phyloP scores from a whole-genome alignment of 768 basidiomycete species.

The Cystofilobasidium macerans region DNA sequence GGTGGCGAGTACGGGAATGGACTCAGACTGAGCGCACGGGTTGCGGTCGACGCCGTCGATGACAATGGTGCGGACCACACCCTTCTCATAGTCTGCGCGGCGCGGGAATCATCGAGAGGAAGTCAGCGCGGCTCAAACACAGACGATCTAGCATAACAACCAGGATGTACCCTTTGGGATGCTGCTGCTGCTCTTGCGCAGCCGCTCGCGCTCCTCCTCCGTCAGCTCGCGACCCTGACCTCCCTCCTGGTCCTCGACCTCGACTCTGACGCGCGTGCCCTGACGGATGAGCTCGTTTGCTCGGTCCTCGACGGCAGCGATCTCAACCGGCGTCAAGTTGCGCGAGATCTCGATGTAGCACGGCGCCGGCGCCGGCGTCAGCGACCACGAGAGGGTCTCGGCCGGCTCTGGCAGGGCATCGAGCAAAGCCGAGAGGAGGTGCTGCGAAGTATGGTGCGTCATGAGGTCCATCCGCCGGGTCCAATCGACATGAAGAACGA shows the following conservation, averaged over 20 bases:
- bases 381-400: slow-evolving; percentile 71
- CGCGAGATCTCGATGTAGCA: slow-evolving; percentile 69
- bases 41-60: slow-evolving; percentile 75
- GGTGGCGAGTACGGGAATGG: too few species aligned
- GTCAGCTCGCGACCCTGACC: slow-evolving; percentile 34
- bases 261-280: slow-evolving; percentile 57
- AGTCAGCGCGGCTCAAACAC: background rate
- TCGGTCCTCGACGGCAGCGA: slow-evolving; percentile 50
- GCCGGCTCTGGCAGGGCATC: slow-evolving; percentile 49
- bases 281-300: slow-evolving; percentile 61
- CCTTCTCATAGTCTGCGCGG: slow-evolving; percentile 34
- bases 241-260: slow-evolving; percentile 55
- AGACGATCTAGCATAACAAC: background rate
- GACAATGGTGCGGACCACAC: slow-evolving; percentile 58
- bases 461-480: slow-evolving; percentile 64
- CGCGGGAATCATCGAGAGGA: background rate
- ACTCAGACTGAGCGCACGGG: slow-evolving; percentile 45
- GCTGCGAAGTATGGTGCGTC: slow-evolving; percentile 76
- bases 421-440: slow-evolving; percentile 68
- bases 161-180: slow-evolving; percentile 13
- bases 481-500: slow-evolving; percentile 52
- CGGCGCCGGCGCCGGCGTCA: slow-evolving; percentile 53
- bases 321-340: slow-evolving; percentile 54
- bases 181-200: slow-evolving; percentile 54
- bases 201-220: slow-evolving; percentile 7